Evolutionary conservation across 1,284 basidiomycete species (phyloP).

Genomic region (Ceratobasidium sp.): DNA sequence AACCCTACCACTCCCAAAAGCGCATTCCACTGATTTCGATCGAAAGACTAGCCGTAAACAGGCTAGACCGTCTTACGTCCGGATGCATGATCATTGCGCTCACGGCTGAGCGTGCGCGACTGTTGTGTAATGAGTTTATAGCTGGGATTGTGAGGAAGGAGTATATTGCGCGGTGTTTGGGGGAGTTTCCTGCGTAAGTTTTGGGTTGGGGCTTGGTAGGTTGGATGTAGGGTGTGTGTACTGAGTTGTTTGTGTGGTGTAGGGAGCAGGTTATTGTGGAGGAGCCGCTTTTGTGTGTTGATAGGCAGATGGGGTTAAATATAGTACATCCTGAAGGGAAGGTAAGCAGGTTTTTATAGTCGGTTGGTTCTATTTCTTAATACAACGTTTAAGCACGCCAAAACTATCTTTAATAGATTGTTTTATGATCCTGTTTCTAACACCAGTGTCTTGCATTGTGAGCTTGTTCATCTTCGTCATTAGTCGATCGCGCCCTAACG

Average conservation of each 20-base stretch:
- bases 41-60: constrained; percentile 81
- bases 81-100: constrained; percentile 96
- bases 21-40: neutral
- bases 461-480: constrained; percentile 53
- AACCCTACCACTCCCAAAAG: neutral
- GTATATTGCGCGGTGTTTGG: constrained; percentile 88
- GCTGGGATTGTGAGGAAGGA: constrained; percentile 87
- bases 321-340: constrained; percentile 95
- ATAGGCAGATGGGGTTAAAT: constrained; percentile 95
- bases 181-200: constrained; percentile 85
- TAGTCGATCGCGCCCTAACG: neutral
- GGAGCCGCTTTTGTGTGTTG: constrained; percentile 90
- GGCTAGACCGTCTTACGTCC: constrained; percentile 94
- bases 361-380: neutral
- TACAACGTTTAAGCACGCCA: constrained; percentile 71
- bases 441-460: constrained; percentile 91
- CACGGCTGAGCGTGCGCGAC: constrained; percentile 60
- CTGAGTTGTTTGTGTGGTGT: neutral
- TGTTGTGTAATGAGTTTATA: constrained; percentile 84
- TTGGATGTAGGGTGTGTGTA: neutral
- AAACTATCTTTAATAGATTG: constrained; percentile 89
- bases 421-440: constrained; percentile 87
- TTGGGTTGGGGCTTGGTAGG: constrained; percentile 10
- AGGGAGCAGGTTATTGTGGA: constrained; percentile 87
- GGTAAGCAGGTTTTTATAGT: constrained; percentile 61